Evolutionary conservation across 768 basidiomycete species (phyloP), one percentile per base, ranked within the genome.

Genomic region (Phylloporus sp.): DNA sequence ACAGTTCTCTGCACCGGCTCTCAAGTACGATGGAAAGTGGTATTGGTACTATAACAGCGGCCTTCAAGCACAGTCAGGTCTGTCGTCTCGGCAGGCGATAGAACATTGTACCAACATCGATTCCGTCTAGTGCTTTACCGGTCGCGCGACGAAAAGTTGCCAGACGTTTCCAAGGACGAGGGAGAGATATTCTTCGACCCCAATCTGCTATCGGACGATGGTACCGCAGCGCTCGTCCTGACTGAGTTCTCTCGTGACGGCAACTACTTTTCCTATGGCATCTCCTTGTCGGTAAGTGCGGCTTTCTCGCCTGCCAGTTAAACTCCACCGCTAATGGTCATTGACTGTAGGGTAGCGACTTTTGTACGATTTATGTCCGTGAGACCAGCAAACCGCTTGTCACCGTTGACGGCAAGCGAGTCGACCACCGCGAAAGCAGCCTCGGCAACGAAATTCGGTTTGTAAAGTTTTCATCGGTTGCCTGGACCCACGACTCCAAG

Each of bases 31-130:
- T 55, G 76, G 74, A 14, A 76, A 75, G 39, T 91, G 86, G 82
- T 92, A 91, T 57, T 88, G 87, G 85, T 78, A 75, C 57, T 77
- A 83, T 58, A 90, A 91, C 66, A 81, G 77, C 42, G 89, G 88
- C 24, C 74, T 90, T 22, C 81, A 88, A 52, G 72, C 83, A 2
- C 87, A 89, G 59, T 71, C 77, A 42, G 69, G 67, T 69, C 21
- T 31, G 62, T 56, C 37, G 20, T 26, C 44, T 41, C 17, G 5
- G 15, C 9, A 1, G n/a, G 4, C n/a, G 6, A 22, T 37, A 2
- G 9, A 2, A 9, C 38, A 18, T 28, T 38, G 20, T 17, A 8
- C 38, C 37, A 23, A 46, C 32, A 1, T 28, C 9, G 20, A 23
- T 26, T 32, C 29, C 14, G 37, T 31, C 6, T 48, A 85, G 84